Evolutionary conservation across 2,329 filamentous ascomycete genomes (phyloP), one percentile per base, ranked within the genome.

Genomic region (Claviceps monticola): DNA sequence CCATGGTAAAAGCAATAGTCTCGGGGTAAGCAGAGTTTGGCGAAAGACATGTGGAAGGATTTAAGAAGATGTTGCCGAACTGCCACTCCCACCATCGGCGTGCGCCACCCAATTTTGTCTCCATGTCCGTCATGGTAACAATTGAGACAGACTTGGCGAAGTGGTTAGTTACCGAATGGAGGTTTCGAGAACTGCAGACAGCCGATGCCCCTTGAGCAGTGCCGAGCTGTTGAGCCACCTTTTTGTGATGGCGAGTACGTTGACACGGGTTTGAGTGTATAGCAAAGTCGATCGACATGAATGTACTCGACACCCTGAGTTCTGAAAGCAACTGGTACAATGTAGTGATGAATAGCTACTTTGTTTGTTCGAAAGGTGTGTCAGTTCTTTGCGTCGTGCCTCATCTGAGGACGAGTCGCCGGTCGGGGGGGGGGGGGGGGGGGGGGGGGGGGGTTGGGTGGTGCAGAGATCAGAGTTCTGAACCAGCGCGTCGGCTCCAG

Each of bases 1-100:
- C 58, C 67, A 69, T 69, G 58, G 57, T 62, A 57, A 60, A 56
- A 52, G 57, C 62, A 62, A 54, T 59, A 42, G 53, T 52, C 57
- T 58, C 59, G 51, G 55, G 45, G 53, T 54, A 55, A 51, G 50
- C 43, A 48, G 49, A 50, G 56, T 45, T 52, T 53, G 54, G 52
- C 55, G 56, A 61, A 58, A 64, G 59, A 64, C 62, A 60, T 59
- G 58, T 50, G 57, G 55, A 58, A 39, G 54, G 56, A 54, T 62
- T 62, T 62, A 61, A 62, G 57, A 61, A 59, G 58, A 52, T 44
- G 51, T 47, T 53, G 51, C 56, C 56, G 56, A 57, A 57, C 50
- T 48, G 50, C 48, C 51, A 56, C 53, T 53, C 47, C 51, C 55
- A 53, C 41, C 36, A 39, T 29, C 21, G 8, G 48, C 47, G 42